Conservation (phyloP, 2,329 filamentous ascomycete species). For the Penicillium digitatum region DNA sequence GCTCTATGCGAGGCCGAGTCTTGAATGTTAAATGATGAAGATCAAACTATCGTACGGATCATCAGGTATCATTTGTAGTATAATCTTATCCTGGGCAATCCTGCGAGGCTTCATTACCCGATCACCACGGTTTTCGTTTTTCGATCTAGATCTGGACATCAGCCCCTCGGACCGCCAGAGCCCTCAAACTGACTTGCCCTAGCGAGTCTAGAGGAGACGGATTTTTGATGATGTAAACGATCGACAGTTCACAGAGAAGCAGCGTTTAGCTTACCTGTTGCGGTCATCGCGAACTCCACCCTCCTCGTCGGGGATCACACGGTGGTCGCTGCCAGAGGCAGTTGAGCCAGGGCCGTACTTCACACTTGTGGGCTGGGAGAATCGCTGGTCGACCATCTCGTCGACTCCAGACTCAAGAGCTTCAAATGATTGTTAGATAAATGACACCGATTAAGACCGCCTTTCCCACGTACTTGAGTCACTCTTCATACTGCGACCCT, state of each 20-base stretch:
- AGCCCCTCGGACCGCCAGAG: slow-evolving; percentile 34
- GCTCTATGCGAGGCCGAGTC: background rate
- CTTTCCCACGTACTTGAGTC: slow-evolving; percentile 34
- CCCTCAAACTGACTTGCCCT: slow-evolving; percentile 38
- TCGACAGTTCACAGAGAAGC: background rate
- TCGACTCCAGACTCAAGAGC: slow-evolving; percentile 43
- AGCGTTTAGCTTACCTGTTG: slow-evolving; percentile 29
- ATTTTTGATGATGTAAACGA: slow-evolving; percentile 2
- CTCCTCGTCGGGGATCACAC: slow-evolving; percentile 41
- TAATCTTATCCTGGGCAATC: slow-evolving; percentile 15
- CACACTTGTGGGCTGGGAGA: slow-evolving; percentile 34
- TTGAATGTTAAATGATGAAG: background rate
- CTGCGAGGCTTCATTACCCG: slow-evolving; percentile 26
- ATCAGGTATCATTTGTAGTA: slow-evolving; percentile 7
- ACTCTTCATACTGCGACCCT: slow-evolving; percentile 38
- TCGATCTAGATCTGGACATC: slow-evolving; percentile 29
- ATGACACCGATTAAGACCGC: background rate
- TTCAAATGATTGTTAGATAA: slow-evolving; percentile 13
- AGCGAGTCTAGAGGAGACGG: slow-evolving; percentile 27
- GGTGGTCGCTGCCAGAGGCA: slow-evolving; percentile 37
- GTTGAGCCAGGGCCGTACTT: slow-evolving; percentile 36
- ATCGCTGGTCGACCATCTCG: slow-evolving; percentile 37
- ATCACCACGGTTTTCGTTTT: slow-evolving; percentile 26
- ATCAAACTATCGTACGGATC: slow-evolving; percentile 6
- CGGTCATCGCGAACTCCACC: slow-evolving; percentile 40